A percentile compares a stretch with the other conserved stretches of the same genome.
Evolutionary conservation across 2,329 filamentous ascomycete species (phyloP).

Genomic region (Domatiomyces globalis): DNA sequence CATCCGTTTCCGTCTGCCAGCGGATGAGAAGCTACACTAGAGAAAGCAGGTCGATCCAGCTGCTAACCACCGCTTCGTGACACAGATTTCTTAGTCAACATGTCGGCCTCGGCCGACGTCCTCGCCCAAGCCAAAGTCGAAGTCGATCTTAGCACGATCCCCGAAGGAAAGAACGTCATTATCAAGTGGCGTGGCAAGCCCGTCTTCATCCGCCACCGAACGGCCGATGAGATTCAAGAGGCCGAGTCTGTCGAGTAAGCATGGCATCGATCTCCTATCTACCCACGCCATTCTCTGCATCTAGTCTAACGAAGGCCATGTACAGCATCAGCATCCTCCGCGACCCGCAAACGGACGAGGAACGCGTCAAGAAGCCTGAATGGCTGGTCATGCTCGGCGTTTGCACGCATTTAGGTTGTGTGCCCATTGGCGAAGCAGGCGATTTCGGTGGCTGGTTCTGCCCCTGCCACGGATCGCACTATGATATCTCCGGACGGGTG

Average conservation of each 20-base stretch:
- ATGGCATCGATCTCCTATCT: background rate
- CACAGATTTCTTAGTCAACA: conserved; percentile 97
- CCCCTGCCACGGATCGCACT: conserved; percentile 99
- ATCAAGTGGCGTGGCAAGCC: conserved; percentile 99
- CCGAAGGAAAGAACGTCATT: conserved; percentile 99
- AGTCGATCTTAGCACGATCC: conserved; percentile 80
- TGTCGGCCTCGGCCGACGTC: conserved; percentile 97
- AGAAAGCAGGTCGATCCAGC: no score
- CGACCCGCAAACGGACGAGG: conserved; percentile 79
- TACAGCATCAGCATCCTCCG: conserved; percentile 54
- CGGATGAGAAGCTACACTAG: background rate
- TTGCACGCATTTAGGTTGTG: conserved; percentile 98
- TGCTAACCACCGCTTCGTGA: background rate
- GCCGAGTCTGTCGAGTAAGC: conserved; percentile 64
- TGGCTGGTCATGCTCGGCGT: conserved; percentile 99
- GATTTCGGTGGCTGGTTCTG: conserved; percentile 99
- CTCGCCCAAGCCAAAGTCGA: conserved; percentile 99
- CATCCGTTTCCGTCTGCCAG: background rate
- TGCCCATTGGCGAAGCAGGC: conserved; percentile 95
- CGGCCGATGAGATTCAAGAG: conserved; percentile 80
- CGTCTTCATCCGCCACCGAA: conserved; percentile 99
- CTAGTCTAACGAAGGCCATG: background rate
- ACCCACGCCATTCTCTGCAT: background rate
- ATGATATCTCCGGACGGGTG: conserved; percentile 98
- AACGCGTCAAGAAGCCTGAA: conserved; percentile 95